Percentiles rank a stretch among this genome's conserved stretches.
Conservation (phyloP, 345 rosid species). For the Populus tremula region DNA sequence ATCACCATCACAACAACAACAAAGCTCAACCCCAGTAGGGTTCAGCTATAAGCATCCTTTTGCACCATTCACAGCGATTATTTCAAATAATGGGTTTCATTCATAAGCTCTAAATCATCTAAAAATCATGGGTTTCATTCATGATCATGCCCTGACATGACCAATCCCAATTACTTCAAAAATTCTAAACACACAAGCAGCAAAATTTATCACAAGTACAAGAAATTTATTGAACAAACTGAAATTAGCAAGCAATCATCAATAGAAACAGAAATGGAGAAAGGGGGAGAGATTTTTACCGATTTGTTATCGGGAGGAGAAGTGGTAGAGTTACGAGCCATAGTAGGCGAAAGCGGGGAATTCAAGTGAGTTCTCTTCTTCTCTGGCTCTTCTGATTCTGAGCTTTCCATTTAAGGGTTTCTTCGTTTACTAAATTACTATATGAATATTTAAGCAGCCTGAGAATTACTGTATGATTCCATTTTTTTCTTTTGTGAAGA, state of each 20-base stretch:
- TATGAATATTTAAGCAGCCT: no score
- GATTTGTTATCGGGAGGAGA: constrained; percentile 45
- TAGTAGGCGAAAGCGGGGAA: constrained; percentile 43
- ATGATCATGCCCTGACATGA: background rate
- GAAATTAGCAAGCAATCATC: background rate
- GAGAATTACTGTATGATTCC: no score
- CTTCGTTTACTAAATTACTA: background rate
- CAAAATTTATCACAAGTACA: background rate
- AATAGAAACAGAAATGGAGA: background rate
- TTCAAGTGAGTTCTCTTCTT: constrained; percentile 62
- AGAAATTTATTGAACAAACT: background rate
- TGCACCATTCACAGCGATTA: background rate
- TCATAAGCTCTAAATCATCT: background rate
- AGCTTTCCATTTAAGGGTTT: constrained; percentile 47
- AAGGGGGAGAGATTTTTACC: constrained; percentile 25
- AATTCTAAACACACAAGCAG: background rate
- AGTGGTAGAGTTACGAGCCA: constrained; percentile 51
- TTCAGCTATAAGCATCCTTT: background rate
- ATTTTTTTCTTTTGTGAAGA: no score
- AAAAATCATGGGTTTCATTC: background rate
- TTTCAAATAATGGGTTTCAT: background rate
- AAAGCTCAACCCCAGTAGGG: background rate
- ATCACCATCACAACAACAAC: background rate
- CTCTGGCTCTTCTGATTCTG: constrained; percentile 59
- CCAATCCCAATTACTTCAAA: background rate